Evolutionary conservation across 2,329 filamentous ascomycete genomes (phyloP).

Genomic region (Aureobasidium pullulans): DNA sequence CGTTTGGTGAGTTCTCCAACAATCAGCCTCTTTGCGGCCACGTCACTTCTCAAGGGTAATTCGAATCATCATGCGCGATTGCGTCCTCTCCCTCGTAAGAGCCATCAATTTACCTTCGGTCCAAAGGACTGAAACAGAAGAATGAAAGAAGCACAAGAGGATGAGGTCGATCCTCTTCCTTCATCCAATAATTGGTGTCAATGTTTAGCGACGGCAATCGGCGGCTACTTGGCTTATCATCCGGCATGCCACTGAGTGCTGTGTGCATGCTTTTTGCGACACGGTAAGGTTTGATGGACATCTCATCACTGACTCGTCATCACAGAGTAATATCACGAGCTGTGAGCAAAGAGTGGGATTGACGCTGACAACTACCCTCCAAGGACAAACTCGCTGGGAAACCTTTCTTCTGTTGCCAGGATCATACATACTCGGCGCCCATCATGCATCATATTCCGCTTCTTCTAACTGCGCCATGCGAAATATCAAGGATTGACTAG

Average conservation of each 20-base stretch:
- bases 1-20: too few species aligned
- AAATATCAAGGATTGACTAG: too few species aligned
- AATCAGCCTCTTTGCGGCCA: too few species aligned
- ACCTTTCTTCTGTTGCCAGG: background rate
- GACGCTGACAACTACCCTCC: background rate
- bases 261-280: background rate
- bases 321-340: background rate
- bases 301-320: slow-evolving; percentile 1
- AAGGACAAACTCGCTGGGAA: background rate
- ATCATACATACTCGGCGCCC: background rate
- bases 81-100: background rate
- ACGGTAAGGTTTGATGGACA: background rate
- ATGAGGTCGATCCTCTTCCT: background rate
- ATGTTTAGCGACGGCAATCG: background rate
- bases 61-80: too few species aligned
- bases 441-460: background rate
- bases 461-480: too few species aligned
- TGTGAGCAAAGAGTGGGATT: background rate
- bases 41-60: too few species aligned
- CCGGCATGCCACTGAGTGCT: background rate
- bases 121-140: background rate
- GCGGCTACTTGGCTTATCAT: background rate
- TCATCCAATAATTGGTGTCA: background rate
- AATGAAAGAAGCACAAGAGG: background rate
- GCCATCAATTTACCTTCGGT: background rate